Evolutionary conservation across 1,284 basidiomycete genomes (phyloP).

Genomic region (Meira miltonrushii): DNA sequence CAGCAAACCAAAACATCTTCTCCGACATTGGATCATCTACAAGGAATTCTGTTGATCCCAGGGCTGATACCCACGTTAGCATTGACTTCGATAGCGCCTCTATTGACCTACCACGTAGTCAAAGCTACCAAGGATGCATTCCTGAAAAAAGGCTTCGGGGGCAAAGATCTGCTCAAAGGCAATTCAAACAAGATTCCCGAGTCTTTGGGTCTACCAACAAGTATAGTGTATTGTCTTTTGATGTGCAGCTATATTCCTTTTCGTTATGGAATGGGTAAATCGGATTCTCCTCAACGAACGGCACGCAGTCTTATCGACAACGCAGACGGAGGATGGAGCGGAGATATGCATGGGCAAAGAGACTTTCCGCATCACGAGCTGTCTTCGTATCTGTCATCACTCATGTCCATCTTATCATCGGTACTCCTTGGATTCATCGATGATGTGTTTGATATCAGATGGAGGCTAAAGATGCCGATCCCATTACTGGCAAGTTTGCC

Average conservation of each 20-base stretch:
- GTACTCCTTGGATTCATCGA: conserved; percentile 93
- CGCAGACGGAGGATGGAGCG: conserved; percentile 17
- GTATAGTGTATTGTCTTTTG: conserved; percentile 77
- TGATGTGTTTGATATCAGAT: conserved; percentile 96
- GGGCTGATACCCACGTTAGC: conserved; percentile 7
- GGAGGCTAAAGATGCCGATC: conserved; percentile 96
- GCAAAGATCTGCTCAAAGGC: conserved; percentile 44
- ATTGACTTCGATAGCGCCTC: background rate
- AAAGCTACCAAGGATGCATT: conserved; percentile 27
- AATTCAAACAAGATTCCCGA: conserved; percentile 68
- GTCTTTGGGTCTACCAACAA: conserved; percentile 82
- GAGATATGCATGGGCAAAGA: conserved; percentile 44
- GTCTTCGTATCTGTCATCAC: conserved; percentile 82
- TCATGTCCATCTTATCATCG: conserved; percentile 83
- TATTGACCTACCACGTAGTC: conserved; percentile 3
- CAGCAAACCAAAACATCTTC: no score
- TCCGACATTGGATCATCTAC: background rate
- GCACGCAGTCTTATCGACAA: background rate
- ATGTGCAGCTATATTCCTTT: conserved; percentile 56
- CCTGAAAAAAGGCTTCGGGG: conserved; percentile 34
- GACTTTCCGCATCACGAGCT: conserved; percentile 88
- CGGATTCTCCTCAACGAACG: background rate
- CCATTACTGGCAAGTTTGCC: conserved; percentile 89
- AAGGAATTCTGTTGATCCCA: conserved; percentile 2
- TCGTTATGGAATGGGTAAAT: conserved; percentile 25